These are phyloP conservation scores for Paraconiothyrium brasiliense DNA, from an alignment of 2,329 filamentous ascomycete genomes.

Conservation along the genomic window DNA sequence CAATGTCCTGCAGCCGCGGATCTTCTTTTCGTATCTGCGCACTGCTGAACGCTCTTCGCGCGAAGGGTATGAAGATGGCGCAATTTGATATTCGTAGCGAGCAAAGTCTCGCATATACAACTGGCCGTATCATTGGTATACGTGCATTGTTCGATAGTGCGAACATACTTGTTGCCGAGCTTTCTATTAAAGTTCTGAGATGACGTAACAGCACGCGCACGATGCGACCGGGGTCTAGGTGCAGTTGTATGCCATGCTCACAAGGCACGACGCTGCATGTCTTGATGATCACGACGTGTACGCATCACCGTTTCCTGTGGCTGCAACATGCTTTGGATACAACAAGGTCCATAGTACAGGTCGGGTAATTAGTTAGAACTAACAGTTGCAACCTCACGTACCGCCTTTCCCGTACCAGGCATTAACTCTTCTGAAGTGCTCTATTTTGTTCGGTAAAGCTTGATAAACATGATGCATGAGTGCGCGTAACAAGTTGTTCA, in stretches of 20 bases:
- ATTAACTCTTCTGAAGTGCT: too few relatives aligned
- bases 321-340: too few relatives aligned
- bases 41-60: constrained; percentile 34
- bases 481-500: not conserved
- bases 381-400: too few relatives aligned
- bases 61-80: constrained; percentile 8
- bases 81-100: constrained; percentile 22
- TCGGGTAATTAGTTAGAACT: too few relatives aligned
- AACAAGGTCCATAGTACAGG: too few relatives aligned
- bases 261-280: not conserved
- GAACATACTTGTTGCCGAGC: constrained; percentile 13
- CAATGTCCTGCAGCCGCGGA: constrained; percentile 61
- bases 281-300: not conserved
- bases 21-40: constrained; percentile 49
- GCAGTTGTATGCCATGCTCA: not conserved
- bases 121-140: constrained; percentile 43
- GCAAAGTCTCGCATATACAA: constrained; percentile 37
- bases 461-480: not conserved
- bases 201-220: constrained; percentile 16
- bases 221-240: constrained; percentile 1
- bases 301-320: too few relatives aligned
- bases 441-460: too few relatives aligned
- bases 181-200: constrained; percentile 19
- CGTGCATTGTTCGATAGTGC: constrained; percentile 28
- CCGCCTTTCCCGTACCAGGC: too few relatives aligned